phyloP scores from a whole-genome alignment of 108 stramenopile species.

The Nannochloropsis oceanica region DNA sequence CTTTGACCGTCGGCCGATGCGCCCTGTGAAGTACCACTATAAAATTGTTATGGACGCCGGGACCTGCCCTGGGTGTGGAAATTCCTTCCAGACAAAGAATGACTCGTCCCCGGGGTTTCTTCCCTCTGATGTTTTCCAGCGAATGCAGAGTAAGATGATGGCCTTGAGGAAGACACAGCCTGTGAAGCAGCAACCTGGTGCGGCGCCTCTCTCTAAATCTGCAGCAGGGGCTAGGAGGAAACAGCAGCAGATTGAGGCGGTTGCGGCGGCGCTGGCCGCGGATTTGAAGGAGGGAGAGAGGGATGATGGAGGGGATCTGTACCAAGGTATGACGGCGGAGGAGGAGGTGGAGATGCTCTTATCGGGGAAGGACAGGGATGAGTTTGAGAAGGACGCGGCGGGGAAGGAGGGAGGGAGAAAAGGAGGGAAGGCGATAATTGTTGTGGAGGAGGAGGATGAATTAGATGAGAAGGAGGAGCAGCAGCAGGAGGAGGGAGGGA shows the following conservation, averaged over 20 bases:
- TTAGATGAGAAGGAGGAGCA: background rate
- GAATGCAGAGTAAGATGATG: background rate
- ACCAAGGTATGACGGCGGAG: background rate
- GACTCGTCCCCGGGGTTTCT: background rate
- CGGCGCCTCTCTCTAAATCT: background rate
- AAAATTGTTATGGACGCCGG: background rate
- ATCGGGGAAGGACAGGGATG: background rate
- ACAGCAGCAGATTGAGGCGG: no score
- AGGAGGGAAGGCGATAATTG: background rate
- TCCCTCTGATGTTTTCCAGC: background rate
- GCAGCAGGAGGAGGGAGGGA: background rate
- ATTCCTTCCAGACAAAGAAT: slow-evolving; percentile 2
- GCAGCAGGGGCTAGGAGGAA: background rate
- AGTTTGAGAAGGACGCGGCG: background rate
- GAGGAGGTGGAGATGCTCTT: background rate
- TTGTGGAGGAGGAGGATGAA: background rate
- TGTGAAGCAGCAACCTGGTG: background rate
- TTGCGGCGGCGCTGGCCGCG: no score
- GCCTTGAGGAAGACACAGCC: background rate
- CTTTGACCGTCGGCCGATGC: background rate
- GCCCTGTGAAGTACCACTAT: background rate
- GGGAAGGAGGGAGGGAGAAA: background rate
- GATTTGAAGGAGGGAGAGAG: background rate
- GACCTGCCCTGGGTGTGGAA: slow-evolving; percentile 22
- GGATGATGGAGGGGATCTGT: background rate